Evolutionary conservation across 805 yeast genomes (phyloP).

Genomic region (Clavispora vitiphila): DNA sequence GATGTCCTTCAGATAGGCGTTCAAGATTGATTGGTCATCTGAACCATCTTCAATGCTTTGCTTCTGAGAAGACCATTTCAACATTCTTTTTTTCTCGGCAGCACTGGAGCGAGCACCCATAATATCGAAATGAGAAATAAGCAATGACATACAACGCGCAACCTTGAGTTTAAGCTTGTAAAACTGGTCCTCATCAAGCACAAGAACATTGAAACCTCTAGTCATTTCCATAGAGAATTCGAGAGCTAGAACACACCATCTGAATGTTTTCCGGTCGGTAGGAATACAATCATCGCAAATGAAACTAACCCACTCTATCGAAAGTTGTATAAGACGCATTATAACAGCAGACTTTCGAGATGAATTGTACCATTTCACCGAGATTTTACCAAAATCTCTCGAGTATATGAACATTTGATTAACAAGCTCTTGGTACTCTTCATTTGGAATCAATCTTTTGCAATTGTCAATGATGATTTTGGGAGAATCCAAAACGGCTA

Average conservation of each 20-base stretch:
- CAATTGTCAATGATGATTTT: slow-evolving; percentile 50
- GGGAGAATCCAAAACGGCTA: slow-evolving; percentile 59
- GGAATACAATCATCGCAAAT: slow-evolving; percentile 94
- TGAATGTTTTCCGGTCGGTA: slow-evolving; percentile 81
- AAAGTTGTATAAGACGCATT: slow-evolving; percentile 63
- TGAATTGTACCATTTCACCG: slow-evolving; percentile 59
- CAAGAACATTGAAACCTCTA: slow-evolving; percentile 79
- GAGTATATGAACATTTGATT: slow-evolving; percentile 73
- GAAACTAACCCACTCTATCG: slow-evolving; percentile 89
- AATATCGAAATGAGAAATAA: slow-evolving; percentile 93
- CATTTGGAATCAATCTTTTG: slow-evolving; percentile 43
- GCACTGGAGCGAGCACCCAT: slow-evolving; percentile 95
- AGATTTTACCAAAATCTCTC: slow-evolving; percentile 74
- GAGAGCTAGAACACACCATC: slow-evolving; percentile 94
- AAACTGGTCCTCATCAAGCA: slow-evolving; percentile 74
- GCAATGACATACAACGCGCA: slow-evolving; percentile 88
- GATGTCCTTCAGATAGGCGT: slow-evolving; percentile 61
- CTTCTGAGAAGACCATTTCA: slow-evolving; percentile 48
- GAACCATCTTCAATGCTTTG: slow-evolving; percentile 46
- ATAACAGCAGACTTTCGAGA: slow-evolving; percentile 64
- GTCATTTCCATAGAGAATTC: slow-evolving; percentile 97
- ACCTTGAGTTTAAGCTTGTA: slow-evolving; percentile 69
- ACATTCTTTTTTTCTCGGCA: slow-evolving; percentile 50
- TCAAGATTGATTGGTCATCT: slow-evolving; percentile 34
- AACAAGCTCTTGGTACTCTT: slow-evolving; percentile 68